A percentile compares a stretch with the other conserved stretches of the same genome.
Conservation (phyloP, 345 rosid species). For the Moricandia arvensis region DNA sequence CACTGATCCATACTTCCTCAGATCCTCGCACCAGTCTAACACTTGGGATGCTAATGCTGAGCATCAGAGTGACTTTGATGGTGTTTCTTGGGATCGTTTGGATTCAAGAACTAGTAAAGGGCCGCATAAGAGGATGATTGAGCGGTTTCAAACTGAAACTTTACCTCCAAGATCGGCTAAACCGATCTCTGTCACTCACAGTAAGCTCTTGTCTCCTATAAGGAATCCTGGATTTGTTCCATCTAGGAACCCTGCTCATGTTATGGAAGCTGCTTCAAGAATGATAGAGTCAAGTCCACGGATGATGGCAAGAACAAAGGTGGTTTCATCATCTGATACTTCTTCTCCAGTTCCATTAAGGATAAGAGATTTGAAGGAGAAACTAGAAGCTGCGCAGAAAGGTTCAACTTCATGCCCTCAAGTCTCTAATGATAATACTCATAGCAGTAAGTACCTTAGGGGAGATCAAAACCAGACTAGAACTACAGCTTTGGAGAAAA, state of each 20-base stretch:
- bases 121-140: constrained; percentile 61
- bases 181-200: constrained; percentile 86
- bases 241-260: constrained; percentile 74
- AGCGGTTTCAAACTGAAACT: constrained; percentile 88
- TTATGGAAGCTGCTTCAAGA: constrained; percentile 96
- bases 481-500: constrained; percentile 43
- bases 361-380: constrained; percentile 63
- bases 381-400: constrained; percentile 64
- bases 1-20: constrained; percentile 57
- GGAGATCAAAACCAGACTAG: constrained; percentile 21
- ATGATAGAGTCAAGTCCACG: constrained; percentile 65
- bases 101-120: constrained; percentile 43
- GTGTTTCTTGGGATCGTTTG: constrained; percentile 55
- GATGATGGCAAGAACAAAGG: constrained; percentile 51
- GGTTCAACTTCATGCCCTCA: constrained; percentile 18
- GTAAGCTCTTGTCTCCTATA: constrained; percentile 90
- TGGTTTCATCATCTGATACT: constrained; percentile 50
- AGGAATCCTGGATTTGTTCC: constrained; percentile 84
- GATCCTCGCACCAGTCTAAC: constrained; percentile 47
- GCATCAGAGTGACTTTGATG: constrained; percentile 44
- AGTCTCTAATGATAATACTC: constrained; percentile 8
- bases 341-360: constrained; percentile 63
- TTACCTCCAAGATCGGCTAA: constrained; percentile 94
- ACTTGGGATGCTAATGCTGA: constrained; percentile 49
- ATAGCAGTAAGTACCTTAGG: constrained; percentile 37